Percentiles rank a stretch among this genome's conserved stretches.
phyloP scores from a whole-genome alignment of 2,329 filamentous ascomycete species.

The Apiospora marii region DNA sequence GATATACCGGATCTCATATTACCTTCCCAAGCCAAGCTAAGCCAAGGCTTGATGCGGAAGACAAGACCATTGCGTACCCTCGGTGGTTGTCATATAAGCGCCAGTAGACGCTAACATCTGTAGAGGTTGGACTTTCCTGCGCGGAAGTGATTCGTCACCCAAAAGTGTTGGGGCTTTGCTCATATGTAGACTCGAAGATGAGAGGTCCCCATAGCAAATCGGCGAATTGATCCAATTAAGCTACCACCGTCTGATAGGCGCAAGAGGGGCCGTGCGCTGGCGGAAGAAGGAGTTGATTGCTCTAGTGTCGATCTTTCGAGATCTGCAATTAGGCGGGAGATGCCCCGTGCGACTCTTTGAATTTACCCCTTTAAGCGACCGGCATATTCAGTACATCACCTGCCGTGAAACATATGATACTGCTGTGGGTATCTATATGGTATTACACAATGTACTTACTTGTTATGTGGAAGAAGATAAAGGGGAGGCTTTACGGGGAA shows the following conservation, averaged over 20 bases:
- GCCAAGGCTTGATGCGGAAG: neutral
- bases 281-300: neutral
- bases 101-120: neutral
- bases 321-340: conserved; percentile 11
- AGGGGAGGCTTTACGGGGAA: neutral
- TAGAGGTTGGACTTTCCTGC: neutral
- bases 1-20: neutral
- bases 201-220: neutral
- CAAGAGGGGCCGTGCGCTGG: neutral
- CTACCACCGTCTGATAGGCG: neutral
- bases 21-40: neutral
- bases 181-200: neutral
- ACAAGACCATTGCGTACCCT: neutral
- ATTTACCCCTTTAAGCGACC: neutral
- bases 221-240: neutral
- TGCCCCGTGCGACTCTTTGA: neutral
- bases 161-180: neutral
- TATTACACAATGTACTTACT: neutral
- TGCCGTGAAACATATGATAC: neutral
- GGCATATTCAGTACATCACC: neutral
- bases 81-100: neutral
- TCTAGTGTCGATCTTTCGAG: neutral
- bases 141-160: neutral
- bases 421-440: neutral
- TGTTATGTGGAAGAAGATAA: neutral